Conservation (phyloP, 2,329 filamentous ascomycete species). For the Talaromyces rugulosus region DNA sequence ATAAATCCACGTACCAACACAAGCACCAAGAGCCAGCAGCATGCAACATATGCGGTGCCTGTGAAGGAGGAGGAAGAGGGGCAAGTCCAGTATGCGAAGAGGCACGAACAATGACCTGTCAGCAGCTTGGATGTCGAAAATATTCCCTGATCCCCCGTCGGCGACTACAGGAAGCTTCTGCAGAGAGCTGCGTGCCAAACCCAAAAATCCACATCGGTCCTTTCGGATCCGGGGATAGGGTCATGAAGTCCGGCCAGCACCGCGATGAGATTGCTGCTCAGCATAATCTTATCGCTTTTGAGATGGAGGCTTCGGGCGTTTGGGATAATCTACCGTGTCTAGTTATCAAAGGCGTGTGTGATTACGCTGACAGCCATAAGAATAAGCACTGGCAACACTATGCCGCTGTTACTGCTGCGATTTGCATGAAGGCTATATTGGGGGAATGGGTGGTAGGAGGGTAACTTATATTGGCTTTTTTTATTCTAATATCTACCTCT, state of each 20-base stretch:
- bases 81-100: slow-evolving; percentile 2
- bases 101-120: slow-evolving; percentile 9
- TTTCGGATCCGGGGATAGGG: slow-evolving; percentile 21
- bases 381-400: slow-evolving; percentile 17
- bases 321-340: slow-evolving; percentile 16
- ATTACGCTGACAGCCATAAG: slow-evolving; percentile 19
- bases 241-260: slow-evolving; percentile 34
- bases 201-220: slow-evolving; percentile 31
- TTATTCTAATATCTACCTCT: too few relatives aligned
- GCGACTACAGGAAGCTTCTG: slow-evolving; percentile 9
- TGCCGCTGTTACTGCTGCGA: slow-evolving; percentile 12
- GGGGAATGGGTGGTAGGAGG: slow-evolving; percentile 2
- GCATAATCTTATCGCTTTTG: slow-evolving; percentile 18
- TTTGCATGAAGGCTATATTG: slow-evolving; percentile 8
- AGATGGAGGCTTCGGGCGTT: slow-evolving; percentile 20
- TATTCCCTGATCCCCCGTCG: slow-evolving; percentile 11
- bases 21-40: slow-evolving; percentile 16
- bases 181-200: neutral
- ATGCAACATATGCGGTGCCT: slow-evolving; percentile 5
- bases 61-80: neutral
- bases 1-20: slow-evolving; percentile 17
- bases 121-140: slow-evolving; percentile 15
- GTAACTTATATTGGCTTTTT: neutral
- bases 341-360: slow-evolving; percentile 15
- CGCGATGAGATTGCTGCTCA: slow-evolving; percentile 31